phyloP scores from a whole-genome alignment of 805 yeast species.

The Cyberlindnera xylosilytica region DNA sequence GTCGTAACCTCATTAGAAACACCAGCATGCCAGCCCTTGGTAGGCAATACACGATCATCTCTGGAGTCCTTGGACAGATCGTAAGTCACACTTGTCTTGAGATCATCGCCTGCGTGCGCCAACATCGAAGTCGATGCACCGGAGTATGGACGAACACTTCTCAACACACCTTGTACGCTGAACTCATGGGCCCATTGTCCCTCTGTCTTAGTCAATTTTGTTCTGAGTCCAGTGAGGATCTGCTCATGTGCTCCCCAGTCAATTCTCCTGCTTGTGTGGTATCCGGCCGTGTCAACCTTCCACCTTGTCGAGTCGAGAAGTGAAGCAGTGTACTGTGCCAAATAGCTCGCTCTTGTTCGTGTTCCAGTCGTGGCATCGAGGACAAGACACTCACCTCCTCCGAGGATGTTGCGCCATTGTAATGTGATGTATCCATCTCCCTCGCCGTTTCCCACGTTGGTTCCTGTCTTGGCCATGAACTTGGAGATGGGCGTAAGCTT shows the following conservation, averaged over 20 bases:
- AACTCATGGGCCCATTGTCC: slow-evolving; percentile 46
- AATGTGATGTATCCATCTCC: slow-evolving; percentile 90
- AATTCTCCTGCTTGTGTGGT: slow-evolving; percentile 47
- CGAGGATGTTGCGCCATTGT: slow-evolving; percentile 58
- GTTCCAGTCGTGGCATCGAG: slow-evolving; percentile 60
- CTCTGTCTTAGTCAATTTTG: slow-evolving; percentile 28
- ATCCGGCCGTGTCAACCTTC: slow-evolving; percentile 51
- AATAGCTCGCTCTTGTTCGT: slow-evolving; percentile 52
- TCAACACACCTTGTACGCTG: slow-evolving; percentile 40
- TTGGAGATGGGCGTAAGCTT: slow-evolving; percentile 54
- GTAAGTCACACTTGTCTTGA: slow-evolving; percentile 52
- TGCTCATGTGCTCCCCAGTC: slow-evolving; percentile 57
- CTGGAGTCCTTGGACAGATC: slow-evolving; percentile 41
- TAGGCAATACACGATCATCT: slow-evolving; percentile 39
- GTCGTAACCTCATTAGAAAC: slow-evolving; percentile 43
- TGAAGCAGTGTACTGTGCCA: slow-evolving; percentile 51
- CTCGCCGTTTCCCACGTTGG: slow-evolving; percentile 94
- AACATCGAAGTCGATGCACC: slow-evolving; percentile 47
- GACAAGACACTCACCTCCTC: slow-evolving; percentile 63
- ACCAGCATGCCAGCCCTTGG: slow-evolving; percentile 39
- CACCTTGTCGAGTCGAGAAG: slow-evolving; percentile 44
- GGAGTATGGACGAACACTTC: slow-evolving; percentile 31
- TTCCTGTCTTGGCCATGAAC: slow-evolving; percentile 86
- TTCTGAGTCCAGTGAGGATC: slow-evolving; percentile 39
- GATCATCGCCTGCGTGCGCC: slow-evolving; percentile 55